A percentile compares a stretch with the other conserved stretches of the same genome.
Conservation (phyloP, 768 basidiomycete species). For the Cantharellus cinnabarinus region DNA sequence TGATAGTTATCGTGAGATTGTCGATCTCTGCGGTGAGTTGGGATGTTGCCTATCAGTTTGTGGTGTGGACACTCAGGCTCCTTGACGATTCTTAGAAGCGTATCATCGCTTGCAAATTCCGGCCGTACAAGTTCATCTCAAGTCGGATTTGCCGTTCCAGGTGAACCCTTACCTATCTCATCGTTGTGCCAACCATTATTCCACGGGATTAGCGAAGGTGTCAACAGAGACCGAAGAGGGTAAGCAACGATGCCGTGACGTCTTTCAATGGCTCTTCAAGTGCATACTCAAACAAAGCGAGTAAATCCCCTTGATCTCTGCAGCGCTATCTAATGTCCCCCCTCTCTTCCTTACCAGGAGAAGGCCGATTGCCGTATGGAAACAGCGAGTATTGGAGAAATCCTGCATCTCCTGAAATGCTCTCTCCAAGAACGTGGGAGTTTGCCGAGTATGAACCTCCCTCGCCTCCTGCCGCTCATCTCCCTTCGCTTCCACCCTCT, state of each 20-base stretch:
- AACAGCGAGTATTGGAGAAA: slow-evolving; percentile 30
- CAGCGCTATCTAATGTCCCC: not conserved
- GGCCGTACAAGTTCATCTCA: slow-evolving; percentile 67
- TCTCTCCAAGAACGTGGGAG: slow-evolving; percentile 38
- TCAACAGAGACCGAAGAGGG: slow-evolving; percentile 34
- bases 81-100: slow-evolving; percentile 23
- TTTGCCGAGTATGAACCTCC: slow-evolving; percentile 8
- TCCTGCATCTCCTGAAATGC: slow-evolving; percentile 47
- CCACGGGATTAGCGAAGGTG: slow-evolving; percentile 64
- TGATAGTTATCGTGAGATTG: slow-evolving; percentile 44
- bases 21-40: slow-evolving; percentile 48
- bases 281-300: not conserved
- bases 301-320: not conserved
- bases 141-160: slow-evolving; percentile 35
- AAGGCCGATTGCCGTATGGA: not conserved
- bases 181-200: slow-evolving; percentile 35
- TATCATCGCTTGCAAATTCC: slow-evolving; percentile 39
- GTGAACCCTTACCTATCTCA: slow-evolving; percentile 14
- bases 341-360: not conserved
- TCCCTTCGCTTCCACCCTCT: not conserved
- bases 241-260: slow-evolving; percentile 49
- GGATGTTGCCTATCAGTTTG: not conserved
- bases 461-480: not conserved
- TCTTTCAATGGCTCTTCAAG: slow-evolving; percentile 39
- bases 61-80: not conserved